Evolutionary conservation across 2,329 filamentous ascomycete genomes (phyloP).

Genomic region (Ilyonectria mors-panacis): DNA sequence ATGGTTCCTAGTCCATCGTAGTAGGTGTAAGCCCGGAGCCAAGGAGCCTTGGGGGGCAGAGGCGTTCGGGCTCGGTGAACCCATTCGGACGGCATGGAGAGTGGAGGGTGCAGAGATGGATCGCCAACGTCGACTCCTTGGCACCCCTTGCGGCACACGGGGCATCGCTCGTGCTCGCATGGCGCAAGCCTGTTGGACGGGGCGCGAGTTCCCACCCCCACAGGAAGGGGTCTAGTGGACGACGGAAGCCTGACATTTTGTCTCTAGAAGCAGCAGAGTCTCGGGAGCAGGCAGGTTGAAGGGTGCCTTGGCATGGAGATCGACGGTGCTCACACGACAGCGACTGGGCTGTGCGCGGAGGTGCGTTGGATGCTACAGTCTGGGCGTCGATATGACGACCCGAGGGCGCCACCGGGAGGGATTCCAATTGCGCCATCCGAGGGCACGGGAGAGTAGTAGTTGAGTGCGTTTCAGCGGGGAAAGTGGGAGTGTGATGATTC

Average conservation of each 20-base stretch:
- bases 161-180: slow-evolving; percentile 21
- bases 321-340: slow-evolving; percentile 13
- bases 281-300: too few relatives aligned
- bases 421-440: slow-evolving; percentile 5
- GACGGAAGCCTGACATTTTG: background rate
- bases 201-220: background rate
- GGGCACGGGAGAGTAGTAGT: background rate
- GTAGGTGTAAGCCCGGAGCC: background rate
- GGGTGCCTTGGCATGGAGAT: slow-evolving; percentile 5
- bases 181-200: slow-evolving; percentile 25
- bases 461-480: background rate
- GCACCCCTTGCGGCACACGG: background rate
- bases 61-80: slow-evolving; percentile 33
- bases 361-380: background rate
- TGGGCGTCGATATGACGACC: background rate
- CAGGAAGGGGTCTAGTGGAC: background rate
- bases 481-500: background rate
- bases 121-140: background rate
- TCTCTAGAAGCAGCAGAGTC: background rate
- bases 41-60: background rate
- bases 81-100: slow-evolving; percentile 30
- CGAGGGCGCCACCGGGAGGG: background rate
- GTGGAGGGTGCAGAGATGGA: slow-evolving; percentile 21
- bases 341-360: background rate
- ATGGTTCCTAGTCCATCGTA: slow-evolving; percentile 3